Base-by-base conservation (phyloP, 257 asterid species). In the Solanum tarapatanum region DNA sequence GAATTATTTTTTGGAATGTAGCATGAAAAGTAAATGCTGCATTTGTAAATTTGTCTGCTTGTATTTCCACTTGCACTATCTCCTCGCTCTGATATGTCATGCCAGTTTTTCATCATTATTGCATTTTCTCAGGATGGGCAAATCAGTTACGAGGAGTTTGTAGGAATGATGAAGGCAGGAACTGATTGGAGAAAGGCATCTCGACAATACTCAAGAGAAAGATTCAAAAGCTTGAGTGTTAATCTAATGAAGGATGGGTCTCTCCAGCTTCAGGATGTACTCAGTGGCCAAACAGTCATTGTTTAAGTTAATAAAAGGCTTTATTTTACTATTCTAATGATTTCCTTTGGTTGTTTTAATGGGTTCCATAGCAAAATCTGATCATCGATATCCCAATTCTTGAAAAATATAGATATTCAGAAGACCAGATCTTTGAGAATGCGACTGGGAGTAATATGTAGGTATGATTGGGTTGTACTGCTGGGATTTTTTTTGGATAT, bases 181-280 rank as follows among this genome's bases (percentile, higher is more conserved):
- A 95, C 97, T 9, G 98, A 94, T 89, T 95, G 98, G 98, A 94
- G 98, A 92, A 95, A 95, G 93, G 98, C 98, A 51, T 95, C 98
- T 14, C 91, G 98, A 35, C 98, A 95, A 88, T 95, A 95, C 88
- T 95, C 98, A 51, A 92, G 98, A 90, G 98, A 95, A 90, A 91
- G 98, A 89, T 95, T 95, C 91, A 94, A 95, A 92, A 94, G 98
- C 90, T 91, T 95, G 91, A 95, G 98, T 90, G 93, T 96, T 73
- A 95, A 94, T 87, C 94, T 95, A 82, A 95, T 95, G 98, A 94
- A 92, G 91, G 98, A 95, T 84, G 98, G 98, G 39, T 95, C 98
- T 33, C 86, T 95, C 86, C 98, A 95, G 90, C 97, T 95, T 77
- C 94, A 94, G 83, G 98, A 95, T 89, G 97, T 94, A 30, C 77